Evolutionary conservation across 192 early-diverging fungal genomes (phyloP).

Genomic region (Coemansia nantahalensis): DNA sequence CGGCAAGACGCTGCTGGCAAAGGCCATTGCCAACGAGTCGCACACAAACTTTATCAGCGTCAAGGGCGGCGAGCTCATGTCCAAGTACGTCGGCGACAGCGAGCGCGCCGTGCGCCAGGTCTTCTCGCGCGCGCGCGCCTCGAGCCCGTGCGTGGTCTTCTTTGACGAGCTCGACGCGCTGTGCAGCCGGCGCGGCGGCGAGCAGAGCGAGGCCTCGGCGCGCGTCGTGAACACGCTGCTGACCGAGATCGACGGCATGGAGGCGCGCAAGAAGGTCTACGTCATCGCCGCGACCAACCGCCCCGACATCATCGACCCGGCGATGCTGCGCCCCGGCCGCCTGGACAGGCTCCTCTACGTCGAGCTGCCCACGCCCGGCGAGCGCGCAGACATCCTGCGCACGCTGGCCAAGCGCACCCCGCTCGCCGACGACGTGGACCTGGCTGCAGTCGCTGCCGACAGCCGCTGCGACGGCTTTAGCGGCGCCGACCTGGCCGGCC

Average conservation of each 20-base stretch:
- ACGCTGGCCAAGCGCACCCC: constrained; percentile 76
- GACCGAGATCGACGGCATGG: constrained; percentile 96
- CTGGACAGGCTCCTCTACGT: constrained; percentile 98
- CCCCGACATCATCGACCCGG: constrained; percentile 96
- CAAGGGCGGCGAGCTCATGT: constrained; percentile 96
- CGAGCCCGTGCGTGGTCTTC: constrained; percentile 94
- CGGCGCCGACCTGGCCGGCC: constrained; percentile 74
- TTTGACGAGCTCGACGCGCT: constrained; percentile 98
- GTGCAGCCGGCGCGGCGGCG: constrained; percentile 84
- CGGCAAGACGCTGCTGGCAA: constrained; percentile 96
- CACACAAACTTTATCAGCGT: constrained; percentile 98
- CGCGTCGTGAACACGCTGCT: constrained; percentile 96
- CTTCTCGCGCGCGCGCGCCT: constrained; percentile 89
- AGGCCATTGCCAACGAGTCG: constrained; percentile 97
- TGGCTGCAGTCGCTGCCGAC: constrained; percentile 61
- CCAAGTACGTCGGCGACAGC: constrained; percentile 99
- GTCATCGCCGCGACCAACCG: constrained; percentile 98
- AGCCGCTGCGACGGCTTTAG: constrained; percentile 68
- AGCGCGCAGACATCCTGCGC: constrained; percentile 81
- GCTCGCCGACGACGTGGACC: constrained; percentile 57
- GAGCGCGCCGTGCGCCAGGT: constrained; percentile 95
- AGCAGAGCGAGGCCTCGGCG: constrained; percentile 82
- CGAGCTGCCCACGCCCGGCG: constrained; percentile 77
- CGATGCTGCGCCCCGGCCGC: constrained; percentile 96
- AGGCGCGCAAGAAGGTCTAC: constrained; percentile 83